Evolutionary conservation across 1,284 basidiomycete species (phyloP), one percentile per base, ranked within the genome.

Genomic region (Earliella scabrosa): DNA sequence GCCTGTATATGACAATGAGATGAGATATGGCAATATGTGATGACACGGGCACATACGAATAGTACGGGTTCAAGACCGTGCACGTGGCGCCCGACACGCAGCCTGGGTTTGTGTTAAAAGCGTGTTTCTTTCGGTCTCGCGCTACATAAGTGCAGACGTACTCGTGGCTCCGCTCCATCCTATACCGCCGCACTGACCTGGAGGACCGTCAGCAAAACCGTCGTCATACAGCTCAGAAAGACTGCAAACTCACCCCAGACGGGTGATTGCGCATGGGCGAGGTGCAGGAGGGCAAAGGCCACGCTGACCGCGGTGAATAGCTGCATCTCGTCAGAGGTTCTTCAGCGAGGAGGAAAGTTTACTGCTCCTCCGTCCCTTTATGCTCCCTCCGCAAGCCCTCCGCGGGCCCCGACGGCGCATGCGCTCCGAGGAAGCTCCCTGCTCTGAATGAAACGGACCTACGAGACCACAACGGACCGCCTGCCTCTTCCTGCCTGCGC

Each of bases 161-260:
- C 59, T 54, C 2, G 57, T 61, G 7, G 50, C 50, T 16, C 63
- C 63, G n/a, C n/a, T 58, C 61, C 61, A 66, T 3, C 63, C 64
- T 9, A 60, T 58, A 41, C 64, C 64, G 24, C 64, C 64, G 35
- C 64, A 66, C 40, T 66, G 64, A 18, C 59, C 64, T 66, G 18
- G 5, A 21, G 21, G 31, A 24, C 14, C 20, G n/a, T n/a, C 29
- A 57, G 23, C n/a, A n/a, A 21, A 6, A 11, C n/a, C 6, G 29
- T 23, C 3, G 6, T 43, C 9, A 23, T 41, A 14, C 4, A 14
- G n/a, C n/a, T n/a, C n/a, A 14, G 39, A 8, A 8, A 38, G 4
- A 8, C 8, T 11, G 24, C 4, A 10, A 41, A 41, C 55, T 23
- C 24, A 64, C 63, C 82, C 43, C 75, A 73, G n/a, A 58, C 48